phyloP scores from a whole-genome alignment of 2,329 filamentous ascomycete species.

The Fusarium cyanostomum region DNA sequence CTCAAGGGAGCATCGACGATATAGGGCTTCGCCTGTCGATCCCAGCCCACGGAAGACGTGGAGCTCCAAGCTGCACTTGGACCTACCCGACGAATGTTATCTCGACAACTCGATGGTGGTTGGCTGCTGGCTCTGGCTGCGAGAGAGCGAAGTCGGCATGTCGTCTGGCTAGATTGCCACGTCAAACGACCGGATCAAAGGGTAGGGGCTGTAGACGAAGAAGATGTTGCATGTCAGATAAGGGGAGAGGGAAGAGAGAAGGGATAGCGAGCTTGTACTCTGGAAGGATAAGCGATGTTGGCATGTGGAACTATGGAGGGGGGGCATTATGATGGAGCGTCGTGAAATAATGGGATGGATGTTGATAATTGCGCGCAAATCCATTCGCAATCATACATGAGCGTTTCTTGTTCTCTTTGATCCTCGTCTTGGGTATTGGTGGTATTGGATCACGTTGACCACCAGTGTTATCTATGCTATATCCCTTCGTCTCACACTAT shows the following conservation, averaged over 20 bases:
- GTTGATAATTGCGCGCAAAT: constrained; percentile 37
- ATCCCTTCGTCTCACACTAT: constrained; percentile 6
- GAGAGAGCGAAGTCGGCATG: constrained; percentile 6
- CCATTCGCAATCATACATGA: constrained; percentile 30
- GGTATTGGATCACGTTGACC: too few relatives aligned
- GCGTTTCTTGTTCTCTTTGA: constrained; percentile 9
- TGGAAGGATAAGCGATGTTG: constrained; percentile 43
- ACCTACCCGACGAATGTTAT: constrained; percentile 4
- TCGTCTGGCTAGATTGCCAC: not conserved
- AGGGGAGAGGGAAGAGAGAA: constrained; percentile 25
- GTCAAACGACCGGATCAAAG: constrained; percentile 7
- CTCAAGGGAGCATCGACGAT: constrained; percentile 35
- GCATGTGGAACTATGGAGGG: constrained; percentile 14
- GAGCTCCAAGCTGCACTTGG: constrained; percentile 11
- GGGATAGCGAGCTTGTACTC: constrained; percentile 40
- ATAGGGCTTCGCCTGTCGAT: constrained; percentile 26
- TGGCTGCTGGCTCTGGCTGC: constrained; percentile 5
- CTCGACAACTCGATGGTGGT: not conserved
- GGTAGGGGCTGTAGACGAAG: constrained; percentile 12
- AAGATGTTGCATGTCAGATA: constrained; percentile 16
- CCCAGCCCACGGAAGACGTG: constrained; percentile 4
- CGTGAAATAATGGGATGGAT: constrained; percentile 38
- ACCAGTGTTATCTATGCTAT: not conserved
- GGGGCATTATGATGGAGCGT: constrained; percentile 36
- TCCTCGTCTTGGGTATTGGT: too few relatives aligned